Evolutionary conservation across 139 green algal species (phyloP), one percentile per base, ranked within the genome.

Genomic region (Chlamydomonas sphaeroides): DNA sequence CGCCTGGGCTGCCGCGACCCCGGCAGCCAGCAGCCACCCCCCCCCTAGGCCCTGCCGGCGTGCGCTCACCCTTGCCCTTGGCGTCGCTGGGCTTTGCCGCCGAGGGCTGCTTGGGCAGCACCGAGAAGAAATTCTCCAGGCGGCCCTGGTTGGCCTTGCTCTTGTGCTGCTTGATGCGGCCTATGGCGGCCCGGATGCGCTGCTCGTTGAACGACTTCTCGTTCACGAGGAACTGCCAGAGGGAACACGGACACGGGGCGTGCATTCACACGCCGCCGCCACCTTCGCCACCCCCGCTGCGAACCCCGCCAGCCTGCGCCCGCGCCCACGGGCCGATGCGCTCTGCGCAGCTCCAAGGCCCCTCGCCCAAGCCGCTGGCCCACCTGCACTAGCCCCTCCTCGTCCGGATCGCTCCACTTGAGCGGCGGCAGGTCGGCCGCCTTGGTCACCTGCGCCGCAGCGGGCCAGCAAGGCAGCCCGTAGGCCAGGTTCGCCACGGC

Each of bases 121-220:
- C 84, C 32, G 84, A 68, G 76, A 99, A 99, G 89, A 98, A 98
- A 18, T 67, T 89, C 73, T 98, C 94, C 48, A 98, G 83, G 10
- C 95, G 89, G 21, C 93, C 90, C 79, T 97, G 94, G 32, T 65
- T 90, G 38, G 86, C 85, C 85, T 96, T 97, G 78, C 89, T 76
- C 74, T 94, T 95, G 65, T 91, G 84, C 20, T 90, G 84, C 48
- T 91, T 91, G 45, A 98, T 93, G 49, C 88, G 83, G 39, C 88
- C 85, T 23, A 97, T 72, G 0, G 91, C 88, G 6, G 65, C 49
- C 21, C 73, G 90, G 28, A 99, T 88, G 23, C 97, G 88, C 15
- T 99, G 94, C 79, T 98, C 93, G 74, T 91, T 95, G 91, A 99
- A 99, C 45, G 85, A 89, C 78, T 98, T 99, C 78, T 99, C 96